phyloP scores from a whole-genome alignment of 2,329 filamentous ascomycete genomes.

The Colletotrichum abscissum region DNA sequence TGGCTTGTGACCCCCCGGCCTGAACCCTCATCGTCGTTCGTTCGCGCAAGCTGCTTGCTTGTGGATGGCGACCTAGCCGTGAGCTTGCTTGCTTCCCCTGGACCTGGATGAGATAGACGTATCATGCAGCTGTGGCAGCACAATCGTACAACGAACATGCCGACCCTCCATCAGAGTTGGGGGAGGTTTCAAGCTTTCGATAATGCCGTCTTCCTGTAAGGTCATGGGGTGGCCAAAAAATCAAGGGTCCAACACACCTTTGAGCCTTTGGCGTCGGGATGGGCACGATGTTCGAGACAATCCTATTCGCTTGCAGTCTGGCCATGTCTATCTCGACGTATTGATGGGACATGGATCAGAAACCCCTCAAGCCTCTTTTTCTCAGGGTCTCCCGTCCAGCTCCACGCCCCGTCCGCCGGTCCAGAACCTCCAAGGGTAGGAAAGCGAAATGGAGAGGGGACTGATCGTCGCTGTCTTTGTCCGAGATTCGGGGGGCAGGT shows the following conservation, averaged over 20 bases:
- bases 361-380: conserved; percentile 8
- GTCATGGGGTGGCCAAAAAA: conserved; percentile 11
- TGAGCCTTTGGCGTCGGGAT: neutral
- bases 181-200: conserved; percentile 30
- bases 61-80: neutral
- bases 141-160: neutral
- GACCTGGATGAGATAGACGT: neutral
- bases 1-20: conserved; percentile 7
- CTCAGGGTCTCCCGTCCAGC: neutral
- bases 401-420: neutral
- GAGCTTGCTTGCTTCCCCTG: neutral
- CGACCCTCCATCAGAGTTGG: conserved; percentile 7
- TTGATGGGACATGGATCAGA: conserved; percentile 5
- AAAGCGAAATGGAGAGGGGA: neutral
- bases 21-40: neutral
- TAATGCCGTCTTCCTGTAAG: conserved; percentile 17
- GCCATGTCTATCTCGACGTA: conserved; percentile 13
- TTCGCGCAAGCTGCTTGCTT: neutral
- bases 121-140: neutral
- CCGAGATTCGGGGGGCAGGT: neutral
- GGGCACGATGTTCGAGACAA: conserved; percentile 12
- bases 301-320: conserved; percentile 25
- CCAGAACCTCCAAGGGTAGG: neutral
- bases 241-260: conserved; percentile 28
- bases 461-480: conserved; percentile 2